phyloP scores from a whole-genome alignment of 2,329 filamentous ascomycete genomes.

The Purpureocillium takamizusanense region DNA sequence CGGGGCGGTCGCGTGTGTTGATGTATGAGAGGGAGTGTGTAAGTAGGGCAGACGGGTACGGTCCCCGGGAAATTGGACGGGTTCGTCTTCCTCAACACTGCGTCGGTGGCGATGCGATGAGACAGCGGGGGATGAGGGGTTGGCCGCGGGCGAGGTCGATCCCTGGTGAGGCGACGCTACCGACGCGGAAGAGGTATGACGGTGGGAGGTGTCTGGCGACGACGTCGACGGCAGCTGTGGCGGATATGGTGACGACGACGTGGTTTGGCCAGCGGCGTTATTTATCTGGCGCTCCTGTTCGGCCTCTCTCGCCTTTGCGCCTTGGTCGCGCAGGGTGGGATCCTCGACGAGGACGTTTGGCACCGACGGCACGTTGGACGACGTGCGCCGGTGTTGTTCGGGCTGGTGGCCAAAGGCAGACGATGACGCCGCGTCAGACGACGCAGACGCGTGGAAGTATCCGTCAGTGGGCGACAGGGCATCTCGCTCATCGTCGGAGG shows the following conservation, averaged over 20 bases:
- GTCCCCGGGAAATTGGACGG: slow-evolving; percentile 1
- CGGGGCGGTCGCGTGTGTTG: not conserved
- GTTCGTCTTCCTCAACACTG: slow-evolving; percentile 14
- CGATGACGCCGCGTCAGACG: slow-evolving; percentile 13
- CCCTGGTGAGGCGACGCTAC: not conserved
- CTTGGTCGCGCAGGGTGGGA: slow-evolving; percentile 30
- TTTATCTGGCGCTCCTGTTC: slow-evolving; percentile 29
- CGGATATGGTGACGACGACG: slow-evolving; percentile 7
- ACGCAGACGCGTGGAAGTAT: slow-evolving; percentile 36
- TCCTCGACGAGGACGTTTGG: slow-evolving; percentile 41
- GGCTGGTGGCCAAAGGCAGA: slow-evolving; percentile 8
- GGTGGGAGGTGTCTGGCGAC: too few species aligned
- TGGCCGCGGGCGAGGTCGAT: slow-evolving; percentile 5
- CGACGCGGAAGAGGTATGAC: too few species aligned
- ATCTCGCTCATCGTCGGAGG: slow-evolving; percentile 26
- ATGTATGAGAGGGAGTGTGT: not conserved
- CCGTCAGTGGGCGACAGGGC: slow-evolving; percentile 42
- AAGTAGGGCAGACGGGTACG: slow-evolving; percentile 2
- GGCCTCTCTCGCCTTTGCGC: slow-evolving; percentile 34
- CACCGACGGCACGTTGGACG: slow-evolving; percentile 31
- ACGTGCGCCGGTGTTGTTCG: slow-evolving; percentile 14
- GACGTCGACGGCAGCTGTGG: not conserved
- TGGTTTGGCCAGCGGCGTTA: slow-evolving; percentile 9
- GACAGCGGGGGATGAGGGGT: slow-evolving; percentile 3
- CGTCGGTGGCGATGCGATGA: slow-evolving; percentile 11